Percentiles rank a stretch among this genome's conserved stretches.
Conservation (phyloP, 768 basidiomycete genomes). For the Polyporus arcularius region DNA sequence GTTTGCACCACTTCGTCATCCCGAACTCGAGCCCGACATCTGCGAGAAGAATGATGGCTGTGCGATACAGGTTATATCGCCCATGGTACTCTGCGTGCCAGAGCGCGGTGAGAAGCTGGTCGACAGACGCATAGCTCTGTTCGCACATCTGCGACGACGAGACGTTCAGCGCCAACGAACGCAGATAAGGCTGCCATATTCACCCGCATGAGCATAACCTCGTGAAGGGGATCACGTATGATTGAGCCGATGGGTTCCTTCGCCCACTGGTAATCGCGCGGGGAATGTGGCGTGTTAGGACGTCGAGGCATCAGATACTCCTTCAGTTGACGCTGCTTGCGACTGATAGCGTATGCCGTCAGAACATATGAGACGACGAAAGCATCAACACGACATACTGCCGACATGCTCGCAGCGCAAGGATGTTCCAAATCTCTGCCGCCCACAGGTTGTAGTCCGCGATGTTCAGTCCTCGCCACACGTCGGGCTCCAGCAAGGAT, state of each 20-base stretch:
- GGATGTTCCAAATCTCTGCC: conserved; percentile 74
- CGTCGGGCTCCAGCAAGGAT: conserved; percentile 63
- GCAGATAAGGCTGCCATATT: conserved; percentile 16
- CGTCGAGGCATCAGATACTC: conserved; percentile 64
- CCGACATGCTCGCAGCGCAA: conserved; percentile 67
- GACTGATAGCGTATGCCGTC: conserved; percentile 37
- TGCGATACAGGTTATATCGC: conserved; percentile 65
- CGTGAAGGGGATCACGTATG: conserved; percentile 44
- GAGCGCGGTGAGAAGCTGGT: conserved; percentile 67
- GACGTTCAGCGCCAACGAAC: neutral
- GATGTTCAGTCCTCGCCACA: conserved; percentile 69
- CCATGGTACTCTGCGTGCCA: conserved; percentile 84
- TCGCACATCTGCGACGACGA: conserved; percentile 51
- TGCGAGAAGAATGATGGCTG: conserved; percentile 70
- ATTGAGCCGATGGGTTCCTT: conserved; percentile 35
- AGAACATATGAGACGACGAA: neutral
- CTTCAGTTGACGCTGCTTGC: conserved; percentile 64
- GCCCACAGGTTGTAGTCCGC: conserved; percentile 75
- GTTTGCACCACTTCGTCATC: conserved; percentile 64
- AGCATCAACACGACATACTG: conserved; percentile 44
- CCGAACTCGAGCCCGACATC: conserved; percentile 79
- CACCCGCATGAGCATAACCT: conserved; percentile 43
- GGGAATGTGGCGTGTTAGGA: conserved; percentile 55
- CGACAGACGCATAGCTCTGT: conserved; percentile 62
- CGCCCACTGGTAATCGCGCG: conserved; percentile 59